phyloP scores from a whole-genome alignment of 768 basidiomycete genomes.

The Russula sp. region DNA sequence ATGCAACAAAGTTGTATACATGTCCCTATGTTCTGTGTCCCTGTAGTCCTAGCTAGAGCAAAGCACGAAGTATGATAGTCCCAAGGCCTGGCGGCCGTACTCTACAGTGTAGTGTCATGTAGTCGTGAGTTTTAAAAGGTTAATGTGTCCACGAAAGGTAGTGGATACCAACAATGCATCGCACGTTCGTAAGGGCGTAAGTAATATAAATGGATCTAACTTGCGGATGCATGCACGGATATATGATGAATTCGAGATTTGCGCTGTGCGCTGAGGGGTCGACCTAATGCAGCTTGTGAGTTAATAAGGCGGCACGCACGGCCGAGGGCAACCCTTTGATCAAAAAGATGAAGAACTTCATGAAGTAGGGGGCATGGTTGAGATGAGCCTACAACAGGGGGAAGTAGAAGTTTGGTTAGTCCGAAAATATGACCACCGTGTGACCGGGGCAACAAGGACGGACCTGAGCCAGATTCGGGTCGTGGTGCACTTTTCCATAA shows the following conservation, averaged over 20 bases:
- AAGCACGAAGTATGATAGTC: background rate
- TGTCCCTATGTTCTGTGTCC: background rate
- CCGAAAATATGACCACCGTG: background rate
- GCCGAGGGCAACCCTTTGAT: background rate
- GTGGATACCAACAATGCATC: background rate
- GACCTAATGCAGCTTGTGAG: background rate
- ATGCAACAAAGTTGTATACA: background rate
- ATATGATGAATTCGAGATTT: background rate
- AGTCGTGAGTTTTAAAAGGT: background rate
- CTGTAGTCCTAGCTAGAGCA: background rate
- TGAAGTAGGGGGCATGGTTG: background rate
- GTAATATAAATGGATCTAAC: background rate
- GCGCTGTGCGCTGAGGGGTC: too few species aligned
- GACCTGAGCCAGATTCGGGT: constrained; percentile 62
- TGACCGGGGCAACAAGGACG: constrained; percentile 19
- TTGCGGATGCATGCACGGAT: background rate
- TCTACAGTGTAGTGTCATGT: background rate
- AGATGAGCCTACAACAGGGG: constrained; percentile 3
- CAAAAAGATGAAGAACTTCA: background rate
- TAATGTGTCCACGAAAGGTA: background rate
- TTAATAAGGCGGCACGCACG: too few species aligned
- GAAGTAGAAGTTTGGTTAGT: background rate
- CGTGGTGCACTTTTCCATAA: constrained; percentile 52
- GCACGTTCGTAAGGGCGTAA: background rate
- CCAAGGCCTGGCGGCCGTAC: background rate